These are phyloP conservation scores for Elsinoe ampelina DNA, from an alignment of 2,329 filamentous ascomycete genomes.

Conservation along the genomic window DNA sequence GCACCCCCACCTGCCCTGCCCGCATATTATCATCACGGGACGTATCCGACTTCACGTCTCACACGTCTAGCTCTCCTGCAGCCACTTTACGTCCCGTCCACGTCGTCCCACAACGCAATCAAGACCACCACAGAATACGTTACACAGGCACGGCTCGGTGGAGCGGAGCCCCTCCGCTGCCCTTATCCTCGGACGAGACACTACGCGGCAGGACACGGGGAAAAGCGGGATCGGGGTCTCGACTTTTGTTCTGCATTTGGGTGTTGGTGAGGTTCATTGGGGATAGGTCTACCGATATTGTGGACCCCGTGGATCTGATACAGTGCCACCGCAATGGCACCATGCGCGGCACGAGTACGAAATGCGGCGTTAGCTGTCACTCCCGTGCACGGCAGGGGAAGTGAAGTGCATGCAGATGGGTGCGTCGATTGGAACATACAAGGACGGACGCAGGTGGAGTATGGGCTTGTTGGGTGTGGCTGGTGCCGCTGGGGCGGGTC, in stretches of 20 bases:
- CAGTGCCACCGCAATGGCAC: background rate
- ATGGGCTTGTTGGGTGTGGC: background rate
- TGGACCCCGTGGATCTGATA: background rate
- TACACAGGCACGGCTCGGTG: background rate
- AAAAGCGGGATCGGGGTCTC: background rate
- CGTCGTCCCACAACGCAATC: background rate
- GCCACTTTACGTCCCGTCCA: background rate
- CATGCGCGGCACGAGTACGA: background rate
- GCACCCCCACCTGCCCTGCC: background rate
- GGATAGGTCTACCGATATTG: background rate
- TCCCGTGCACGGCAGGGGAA: background rate
- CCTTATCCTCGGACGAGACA: background rate
- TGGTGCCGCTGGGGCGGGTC: background rate
- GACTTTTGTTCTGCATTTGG: too few species aligned
- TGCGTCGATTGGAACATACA: background rate
- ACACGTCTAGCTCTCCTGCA: background rate
- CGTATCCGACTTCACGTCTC: background rate
- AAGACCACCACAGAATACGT: background rate
- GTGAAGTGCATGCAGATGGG: background rate
- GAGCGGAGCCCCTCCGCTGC: background rate
- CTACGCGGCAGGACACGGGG: background rate
- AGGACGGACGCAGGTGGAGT: background rate
- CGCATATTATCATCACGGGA: background rate
- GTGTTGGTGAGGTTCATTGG: background rate
- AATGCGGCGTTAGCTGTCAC: constrained; percentile 1